Conservation (phyloP, 2,329 filamentous ascomycete species). For the Xylaria sp. region DNA sequence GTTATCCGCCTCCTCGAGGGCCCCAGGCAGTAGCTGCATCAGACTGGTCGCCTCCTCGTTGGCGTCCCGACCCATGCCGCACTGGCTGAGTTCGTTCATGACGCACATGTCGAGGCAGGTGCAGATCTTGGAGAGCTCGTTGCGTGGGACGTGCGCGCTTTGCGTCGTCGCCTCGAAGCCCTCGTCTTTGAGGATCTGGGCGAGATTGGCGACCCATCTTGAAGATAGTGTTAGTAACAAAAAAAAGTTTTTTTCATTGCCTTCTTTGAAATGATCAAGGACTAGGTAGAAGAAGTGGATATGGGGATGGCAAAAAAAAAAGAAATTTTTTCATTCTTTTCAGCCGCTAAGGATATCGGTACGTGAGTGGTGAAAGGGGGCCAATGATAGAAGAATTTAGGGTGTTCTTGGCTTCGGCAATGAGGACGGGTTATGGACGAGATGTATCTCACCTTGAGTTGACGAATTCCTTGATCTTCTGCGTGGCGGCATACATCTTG, state of each 20-base stretch:
- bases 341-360: too few relatives aligned
- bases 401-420: too few relatives aligned
- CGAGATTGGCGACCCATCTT: conserved; percentile 13
- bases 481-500: conserved; percentile 6
- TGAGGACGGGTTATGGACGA: background rate
- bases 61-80: conserved; percentile 1
- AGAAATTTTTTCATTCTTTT: too few relatives aligned
- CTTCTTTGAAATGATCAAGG: too few relatives aligned
- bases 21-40: conserved; percentile 8
- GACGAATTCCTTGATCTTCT: conserved; percentile 2
- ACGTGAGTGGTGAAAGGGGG: too few relatives aligned
- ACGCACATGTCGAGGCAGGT: conserved; percentile 8
- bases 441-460: conserved; percentile 10
- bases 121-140: conserved; percentile 10
- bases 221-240: background rate
- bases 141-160: background rate
- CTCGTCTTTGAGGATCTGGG: conserved; percentile 11
- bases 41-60: conserved; percentile 1
- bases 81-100: conserved; percentile 8
- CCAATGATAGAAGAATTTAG: too few relatives aligned
- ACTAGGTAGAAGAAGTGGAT: too few relatives aligned
- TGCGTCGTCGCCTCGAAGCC: conserved; percentile 9
- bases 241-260: background rate
- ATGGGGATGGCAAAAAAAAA: too few relatives aligned
- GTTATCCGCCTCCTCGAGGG: conserved; percentile 3